These are phyloP conservation scores for Plantago coronopus DNA, from an alignment of 305 asterid genomes.

Conservation along the genomic window DNA sequence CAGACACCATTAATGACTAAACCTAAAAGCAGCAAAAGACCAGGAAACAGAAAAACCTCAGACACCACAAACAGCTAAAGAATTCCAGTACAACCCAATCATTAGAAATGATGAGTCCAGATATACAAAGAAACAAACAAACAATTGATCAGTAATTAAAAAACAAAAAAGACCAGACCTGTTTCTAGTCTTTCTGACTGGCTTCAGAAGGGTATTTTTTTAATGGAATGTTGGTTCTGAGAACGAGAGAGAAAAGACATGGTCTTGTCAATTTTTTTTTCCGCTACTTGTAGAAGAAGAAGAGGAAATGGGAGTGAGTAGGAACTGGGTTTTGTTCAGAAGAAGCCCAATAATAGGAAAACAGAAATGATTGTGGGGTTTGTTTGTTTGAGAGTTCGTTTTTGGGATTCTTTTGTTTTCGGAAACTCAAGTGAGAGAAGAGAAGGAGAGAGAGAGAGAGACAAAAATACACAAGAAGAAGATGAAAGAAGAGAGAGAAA, in stretches of 20 bases:
- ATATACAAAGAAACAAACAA: too few species aligned
- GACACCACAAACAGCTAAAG: conserved; percentile 7
- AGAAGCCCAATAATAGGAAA: conserved; percentile 1
- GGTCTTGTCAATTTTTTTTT: background rate
- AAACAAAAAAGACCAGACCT: background rate
- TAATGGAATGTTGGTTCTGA: background rate
- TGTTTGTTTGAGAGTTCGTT: conserved; percentile 35
- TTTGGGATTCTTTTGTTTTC: conserved; percentile 35
- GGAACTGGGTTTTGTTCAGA: background rate
- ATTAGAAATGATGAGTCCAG: background rate
- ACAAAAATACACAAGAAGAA: conserved; percentile 21
- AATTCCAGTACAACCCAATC: background rate
- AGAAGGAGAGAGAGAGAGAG: conserved; percentile 25
- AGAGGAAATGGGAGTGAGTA: background rate
- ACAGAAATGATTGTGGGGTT: conserved; percentile 24
- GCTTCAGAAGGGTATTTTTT: background rate
- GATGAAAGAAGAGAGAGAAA: background rate
- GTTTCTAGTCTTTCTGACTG: background rate
- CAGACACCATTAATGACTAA: background rate
- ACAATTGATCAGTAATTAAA: background rate
- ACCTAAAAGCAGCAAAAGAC: background rate
- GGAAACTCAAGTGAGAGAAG: conserved; percentile 3
- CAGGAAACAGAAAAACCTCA: background rate
- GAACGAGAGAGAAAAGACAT: background rate
- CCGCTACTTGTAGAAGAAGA: too few species aligned